A percentile compares a stretch with the other conserved stretches of the same genome.
These are phyloP conservation scores for Collybia nuda DNA, from an alignment of 768 basidiomycete species.

Conservation along the genomic window DNA sequence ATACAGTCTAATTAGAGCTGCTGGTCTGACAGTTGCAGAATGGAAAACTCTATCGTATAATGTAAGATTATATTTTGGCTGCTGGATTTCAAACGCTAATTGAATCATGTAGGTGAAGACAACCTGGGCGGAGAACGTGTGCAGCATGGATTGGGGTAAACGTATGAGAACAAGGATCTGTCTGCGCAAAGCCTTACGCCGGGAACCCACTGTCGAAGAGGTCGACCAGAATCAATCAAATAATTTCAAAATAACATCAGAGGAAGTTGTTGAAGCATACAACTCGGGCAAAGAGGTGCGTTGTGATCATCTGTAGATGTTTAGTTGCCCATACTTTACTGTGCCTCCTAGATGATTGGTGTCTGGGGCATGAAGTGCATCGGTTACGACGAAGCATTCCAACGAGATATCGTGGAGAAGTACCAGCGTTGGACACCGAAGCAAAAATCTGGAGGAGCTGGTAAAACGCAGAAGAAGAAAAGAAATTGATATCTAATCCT, in stretches of 20 bases:
- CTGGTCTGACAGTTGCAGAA: slow-evolving; percentile 33
- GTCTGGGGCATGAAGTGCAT: slow-evolving; percentile 42
- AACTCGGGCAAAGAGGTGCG: slow-evolving; percentile 29
- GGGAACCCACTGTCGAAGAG: slow-evolving; percentile 24
- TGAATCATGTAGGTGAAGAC: slow-evolving; percentile 13
- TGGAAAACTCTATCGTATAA: slow-evolving; percentile 15
- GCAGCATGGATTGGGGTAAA: slow-evolving; percentile 25
- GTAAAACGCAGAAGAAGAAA: not conserved
- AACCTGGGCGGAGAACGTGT: slow-evolving; percentile 27
- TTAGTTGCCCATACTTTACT: not conserved
- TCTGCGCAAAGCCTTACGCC: slow-evolving; percentile 20
- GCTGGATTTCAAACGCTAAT: not conserved
- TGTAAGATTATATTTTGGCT: not conserved
- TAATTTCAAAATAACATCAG: slow-evolving; percentile 15
- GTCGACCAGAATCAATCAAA: slow-evolving; percentile 6
- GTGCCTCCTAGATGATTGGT: slow-evolving; percentile 21
- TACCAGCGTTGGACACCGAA: slow-evolving; percentile 13
- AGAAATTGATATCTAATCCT: not conserved
- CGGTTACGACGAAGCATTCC: slow-evolving; percentile 36
- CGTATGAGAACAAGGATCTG: slow-evolving; percentile 22
- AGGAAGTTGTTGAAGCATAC: slow-evolving; percentile 26
- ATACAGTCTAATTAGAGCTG: slow-evolving; percentile 27
- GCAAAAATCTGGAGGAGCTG: not conserved
- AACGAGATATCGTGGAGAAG: slow-evolving; percentile 26
- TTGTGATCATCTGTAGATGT: not conserved